Evolutionary conservation across 2,329 filamentous ascomycete species (phyloP), one percentile per base, ranked within the genome.

Genomic region (Venturiaceae sp.): DNA sequence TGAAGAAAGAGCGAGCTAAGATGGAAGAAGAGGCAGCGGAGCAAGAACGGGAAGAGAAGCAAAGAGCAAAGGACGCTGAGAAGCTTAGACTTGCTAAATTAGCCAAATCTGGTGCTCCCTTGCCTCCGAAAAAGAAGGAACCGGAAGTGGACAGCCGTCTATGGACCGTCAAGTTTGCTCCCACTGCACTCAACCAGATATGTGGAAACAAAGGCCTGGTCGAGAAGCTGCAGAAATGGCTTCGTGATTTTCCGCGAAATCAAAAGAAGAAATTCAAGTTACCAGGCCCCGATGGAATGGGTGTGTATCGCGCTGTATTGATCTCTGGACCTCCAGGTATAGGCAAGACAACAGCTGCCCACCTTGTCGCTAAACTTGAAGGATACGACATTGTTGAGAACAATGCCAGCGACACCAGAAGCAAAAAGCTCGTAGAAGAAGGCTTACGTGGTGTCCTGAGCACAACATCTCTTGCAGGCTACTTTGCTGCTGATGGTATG

Each of bases 131-230:
- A n/a, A 52, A 53, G 3, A 28, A 55, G 11, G 30, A 8, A 33
- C 26, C 33, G 4, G 37, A 57, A 30, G 21, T 28, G 19, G 41
- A 52, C 44, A 55, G 23, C 19, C 34, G 34, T 23, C 78, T 99
- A 1, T 95, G 94, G 87, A 99, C 94, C 1, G 88, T 87, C 47
- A 97, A 96, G 66, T 97, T 99, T 72, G 94, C 94, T 0, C 94
- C 94, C 2, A 88, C 87, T 1, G 82, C 87, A 58, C 78, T 95
- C 46, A 87, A 75, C 60, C 92, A 96, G 69, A 96, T 99, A 53
- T 97, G 92, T 70, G 94, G 94, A 63, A 99, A 99, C 74, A 97
- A 97, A 72, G 80, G 76, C 1, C 83, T 86, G 32, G 92, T 99
- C 1, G 92, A 97, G 68, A 95, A 87, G 69, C 86, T 99, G 11